Evolutionary conservation across 129 eudicot species (phyloP), one percentile per base, ranked within the genome.

Genomic region (Smallanthus sonchifolius): DNA sequence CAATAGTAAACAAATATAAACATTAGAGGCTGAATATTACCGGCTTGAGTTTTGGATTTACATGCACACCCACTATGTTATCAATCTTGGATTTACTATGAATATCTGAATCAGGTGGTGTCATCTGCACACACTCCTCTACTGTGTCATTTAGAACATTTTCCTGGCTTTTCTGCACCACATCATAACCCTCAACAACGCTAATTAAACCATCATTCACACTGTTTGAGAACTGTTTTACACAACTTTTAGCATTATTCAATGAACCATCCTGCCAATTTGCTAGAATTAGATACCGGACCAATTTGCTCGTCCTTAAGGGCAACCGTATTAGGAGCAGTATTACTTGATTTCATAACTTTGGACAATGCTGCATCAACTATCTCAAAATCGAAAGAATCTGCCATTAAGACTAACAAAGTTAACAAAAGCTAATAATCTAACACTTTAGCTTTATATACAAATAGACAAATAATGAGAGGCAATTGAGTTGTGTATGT

Each of bases 51-150:
- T 49, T 76, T 60, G 75, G 80, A n/a, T 52, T 72, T 51, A 63
- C 84, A 17, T 16, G 61, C 10, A 7, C 64, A 20, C 37, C 68
- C 14, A 16, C 9, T 13, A 10, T 38, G 44, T 66, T 34, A 61
- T 24, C 67, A 42, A 14, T 30, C 17, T 75, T 79, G 9, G 73
- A 67, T 40, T 80, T 77, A 67, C 60, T 37, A 10, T 69, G 67
- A 19, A 84, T 55, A 44, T 61, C 80, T 40, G 89, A 59, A 75
- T 87, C 91, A 15, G 97, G 96, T 61, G 94, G 95, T 47, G 91
- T 87, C 67, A 65, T 84, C 79, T 86, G 97, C 61, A 65, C 72
- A 72, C 42, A 37, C 65, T 75, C 87, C 19, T 38, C 5, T n/a
- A n/a, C n/a, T 37, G 67, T 15, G 47, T 52, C 84, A 30, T 65